Base-by-base conservation (phyloP, 768 basidiomycete genomes). In the Podaxis mareebaensis region DNA sequence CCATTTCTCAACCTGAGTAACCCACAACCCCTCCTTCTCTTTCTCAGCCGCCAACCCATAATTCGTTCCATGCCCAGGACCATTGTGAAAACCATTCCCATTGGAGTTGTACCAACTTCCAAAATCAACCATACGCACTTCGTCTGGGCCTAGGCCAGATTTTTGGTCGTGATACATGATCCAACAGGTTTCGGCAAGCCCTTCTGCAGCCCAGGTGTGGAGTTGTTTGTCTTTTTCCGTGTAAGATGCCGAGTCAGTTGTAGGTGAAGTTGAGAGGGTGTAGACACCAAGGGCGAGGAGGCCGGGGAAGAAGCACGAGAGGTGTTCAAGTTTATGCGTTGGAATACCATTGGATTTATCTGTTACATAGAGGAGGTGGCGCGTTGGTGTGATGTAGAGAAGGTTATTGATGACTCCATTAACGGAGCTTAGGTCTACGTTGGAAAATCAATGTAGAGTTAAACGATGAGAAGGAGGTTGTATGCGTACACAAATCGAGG, bases 161-260 rank as follows among this genome's bases (percentile, higher is more conserved):
- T 79, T 76, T 69, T 86, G 82, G 70, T 92, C 91, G 5, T 83
- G 84, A 67, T 91, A 92, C 40, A 83, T 78, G 10, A 86, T 67
- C 69, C 84, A 89, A 69, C 91, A 92, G 15, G 81, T 88, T 67
- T 87, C 82, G 10, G 87, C 85, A 12, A 92, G 77, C 3, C 90
- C 91, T 70, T 86, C 78, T 0, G 91, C 91, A 0, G 87, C 91
- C 84, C 88, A 90, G 55, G 80, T 69, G 69, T 92, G 89, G 20
- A 85, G 72, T 55, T 87, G 72, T 36, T 73, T 75, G 8, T 75
- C 74, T 4, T 71, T 64, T 2, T 67, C 59, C 0, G 76, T 54
- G 13, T 81, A 74, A 46, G 74, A 71, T 15, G 60, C 28, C n/a
- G 61, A 26, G 3, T 68, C 71, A 11, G 54, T 39, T n/a, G 46